Evolutionary conservation across 805 yeast species (phyloP).

Genomic region (Monosporozyma servazzii): DNA sequence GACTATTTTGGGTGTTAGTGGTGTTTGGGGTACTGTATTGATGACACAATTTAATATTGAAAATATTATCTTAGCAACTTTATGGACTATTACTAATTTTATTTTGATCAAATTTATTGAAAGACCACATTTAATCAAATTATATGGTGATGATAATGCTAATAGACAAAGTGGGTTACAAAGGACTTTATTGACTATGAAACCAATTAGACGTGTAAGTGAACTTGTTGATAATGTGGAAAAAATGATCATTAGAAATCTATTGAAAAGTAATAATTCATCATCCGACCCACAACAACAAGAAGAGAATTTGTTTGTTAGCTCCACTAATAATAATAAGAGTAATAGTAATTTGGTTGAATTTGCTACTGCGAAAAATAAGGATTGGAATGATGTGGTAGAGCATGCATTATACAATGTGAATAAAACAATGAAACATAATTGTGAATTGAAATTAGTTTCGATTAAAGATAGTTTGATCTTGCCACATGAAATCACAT

Average conservation of each 20-base stretch:
- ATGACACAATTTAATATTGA: constrained; percentile 45
- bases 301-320: no score
- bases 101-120: constrained; percentile 66
- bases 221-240: constrained; percentile 36
- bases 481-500: constrained; percentile 36
- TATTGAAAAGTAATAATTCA: constrained; percentile 4
- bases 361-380: background rate
- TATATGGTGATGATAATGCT: constrained; percentile 49
- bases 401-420: constrained; percentile 15
- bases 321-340: background rate
- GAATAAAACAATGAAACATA: constrained; percentile 16
- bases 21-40: constrained; percentile 64
- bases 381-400: constrained; percentile 16
- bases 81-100: constrained; percentile 62
- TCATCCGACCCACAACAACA: background rate
- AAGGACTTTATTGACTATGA: constrained; percentile 31
- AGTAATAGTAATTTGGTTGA: no score
- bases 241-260: constrained; percentile 11
- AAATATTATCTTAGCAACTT: constrained; percentile 42
- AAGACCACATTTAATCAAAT: constrained; percentile 64
- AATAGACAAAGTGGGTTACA: constrained; percentile 49
- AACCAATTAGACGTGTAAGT: constrained; percentile 30
- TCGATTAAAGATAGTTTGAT: constrained; percentile 24
- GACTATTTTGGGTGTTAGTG: constrained; percentile 66
- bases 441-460: constrained; percentile 24